A percentile compares a stretch with the other conserved stretches of the same genome.
phyloP scores from a whole-genome alignment of 2,329 filamentous ascomycete species.

The Colletotrichum paranaense region DNA sequence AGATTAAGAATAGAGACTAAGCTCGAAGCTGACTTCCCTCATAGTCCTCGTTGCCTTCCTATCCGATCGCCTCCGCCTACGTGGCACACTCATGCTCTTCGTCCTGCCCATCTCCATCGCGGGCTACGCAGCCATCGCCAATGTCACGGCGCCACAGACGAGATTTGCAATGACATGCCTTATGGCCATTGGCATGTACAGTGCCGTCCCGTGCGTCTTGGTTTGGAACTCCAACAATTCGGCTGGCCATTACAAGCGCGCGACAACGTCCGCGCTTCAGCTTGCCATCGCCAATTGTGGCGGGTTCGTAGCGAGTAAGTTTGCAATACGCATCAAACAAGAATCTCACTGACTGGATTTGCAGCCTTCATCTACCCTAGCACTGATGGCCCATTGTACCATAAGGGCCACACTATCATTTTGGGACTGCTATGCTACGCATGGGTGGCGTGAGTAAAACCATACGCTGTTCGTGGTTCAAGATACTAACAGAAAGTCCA shows the following conservation, averaged over 20 bases:
- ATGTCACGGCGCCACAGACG: slow-evolving; percentile 59
- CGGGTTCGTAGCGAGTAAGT: slow-evolving; percentile 71
- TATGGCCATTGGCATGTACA: slow-evolving; percentile 74
- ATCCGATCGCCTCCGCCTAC: slow-evolving; percentile 69
- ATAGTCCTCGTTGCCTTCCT: slow-evolving; percentile 64
- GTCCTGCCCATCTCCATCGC: slow-evolving; percentile 72
- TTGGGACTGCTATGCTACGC: slow-evolving; percentile 69
- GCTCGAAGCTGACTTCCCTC: neutral
- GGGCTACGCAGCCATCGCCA: slow-evolving; percentile 73
- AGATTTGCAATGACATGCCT: slow-evolving; percentile 76
- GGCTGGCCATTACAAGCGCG: slow-evolving; percentile 76
- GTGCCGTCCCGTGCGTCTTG: slow-evolving; percentile 70
- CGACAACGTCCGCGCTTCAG: slow-evolving; percentile 74
- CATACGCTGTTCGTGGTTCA: neutral
- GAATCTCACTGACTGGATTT: neutral
- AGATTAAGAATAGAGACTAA: accelerated
- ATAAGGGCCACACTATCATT: slow-evolving; percentile 71
- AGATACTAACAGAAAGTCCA: slow-evolving; percentile 40
- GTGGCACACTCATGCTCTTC: slow-evolving; percentile 71
- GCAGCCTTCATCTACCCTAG: slow-evolving; percentile 70
- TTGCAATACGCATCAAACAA: accelerated
- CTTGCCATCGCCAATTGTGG: slow-evolving; percentile 75
- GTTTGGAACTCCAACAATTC: slow-evolving; percentile 77
- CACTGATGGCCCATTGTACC: slow-evolving; percentile 66
- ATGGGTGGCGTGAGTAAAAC: slow-evolving; percentile 69